A percentile compares a stretch with the other conserved stretches of the same genome.
Conservation (phyloP, 257 asterid species). For the Solanum pimpinellifolium region DNA sequence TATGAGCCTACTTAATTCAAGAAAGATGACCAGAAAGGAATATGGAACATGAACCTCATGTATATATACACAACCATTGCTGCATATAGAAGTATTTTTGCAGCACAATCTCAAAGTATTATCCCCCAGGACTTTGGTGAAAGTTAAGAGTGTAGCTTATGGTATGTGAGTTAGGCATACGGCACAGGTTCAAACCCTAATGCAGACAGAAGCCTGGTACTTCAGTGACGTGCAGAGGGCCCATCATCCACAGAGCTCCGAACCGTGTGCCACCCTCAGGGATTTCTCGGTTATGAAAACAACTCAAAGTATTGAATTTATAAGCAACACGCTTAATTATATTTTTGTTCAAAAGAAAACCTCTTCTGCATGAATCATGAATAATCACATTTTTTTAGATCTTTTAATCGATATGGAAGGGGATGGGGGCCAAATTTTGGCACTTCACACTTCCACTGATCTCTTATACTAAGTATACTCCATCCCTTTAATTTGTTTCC, state of each 20-base stretch:
- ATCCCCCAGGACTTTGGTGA: neutral
- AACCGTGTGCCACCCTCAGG: neutral
- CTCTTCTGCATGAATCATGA: neutral
- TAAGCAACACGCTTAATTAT: neutral
- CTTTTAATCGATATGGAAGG: neutral
- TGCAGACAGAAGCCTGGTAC: neutral
- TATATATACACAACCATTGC: neutral
- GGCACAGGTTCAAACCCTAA: neutral
- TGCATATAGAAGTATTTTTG: neutral
- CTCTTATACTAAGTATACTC: neutral
- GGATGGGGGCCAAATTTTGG: neutral
- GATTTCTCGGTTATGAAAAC: neutral
- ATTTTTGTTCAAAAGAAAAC: neutral
- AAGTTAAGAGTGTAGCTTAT: neutral
- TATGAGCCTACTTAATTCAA: neutral
- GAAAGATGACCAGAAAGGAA: neutral
- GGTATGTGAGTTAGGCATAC: neutral
- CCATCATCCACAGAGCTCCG: neutral
- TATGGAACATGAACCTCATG: neutral
- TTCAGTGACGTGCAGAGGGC: neutral
- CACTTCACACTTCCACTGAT: neutral
- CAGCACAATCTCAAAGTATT: neutral
- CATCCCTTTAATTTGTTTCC: neutral
- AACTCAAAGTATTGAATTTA: neutral
- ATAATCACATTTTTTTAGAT: neutral